Percentiles rank a stretch among this genome's conserved stretches.
Evolutionary conservation across 1,284 basidiomycete genomes (phyloP).

Genomic region (Bondarzewia mesenterica): DNA sequence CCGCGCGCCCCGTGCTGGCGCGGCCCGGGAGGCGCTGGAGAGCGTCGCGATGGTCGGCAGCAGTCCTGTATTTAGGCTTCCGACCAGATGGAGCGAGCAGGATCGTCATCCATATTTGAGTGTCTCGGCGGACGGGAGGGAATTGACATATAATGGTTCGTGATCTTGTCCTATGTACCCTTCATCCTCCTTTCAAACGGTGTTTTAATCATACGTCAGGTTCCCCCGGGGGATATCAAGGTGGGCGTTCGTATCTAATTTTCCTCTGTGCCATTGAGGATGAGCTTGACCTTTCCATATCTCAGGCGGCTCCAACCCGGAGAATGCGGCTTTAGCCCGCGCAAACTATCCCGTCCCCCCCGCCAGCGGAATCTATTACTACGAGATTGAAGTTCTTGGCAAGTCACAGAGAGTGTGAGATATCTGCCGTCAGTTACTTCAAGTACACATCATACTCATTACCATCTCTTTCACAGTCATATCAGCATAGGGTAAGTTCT

Average conservation of each 20-base stretch:
- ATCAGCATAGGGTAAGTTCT: conserved; percentile 63
- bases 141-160: conserved; percentile 59
- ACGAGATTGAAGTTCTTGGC: conserved; percentile 74
- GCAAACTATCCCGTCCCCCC: conserved; percentile 70
- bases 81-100: conserved; percentile 72
- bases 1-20: conserved; percentile 17
- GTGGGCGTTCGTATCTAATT: conserved; percentile 1
- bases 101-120: conserved; percentile 51
- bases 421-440: conserved; percentile 4
- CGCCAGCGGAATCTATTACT: conserved; percentile 86
- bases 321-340: conserved; percentile 76
- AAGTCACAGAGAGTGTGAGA: conserved; percentile 74
- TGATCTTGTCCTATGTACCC: conserved; percentile 3
- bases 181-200: too few species aligned
- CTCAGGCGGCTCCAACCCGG: conserved; percentile 41
- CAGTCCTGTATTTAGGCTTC: conserved; percentile 49
- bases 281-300: background rate
- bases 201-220: too few species aligned
- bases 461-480: conserved; percentile 36
- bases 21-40: conserved; percentile 14
- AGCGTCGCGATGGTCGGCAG: conserved; percentile 16
- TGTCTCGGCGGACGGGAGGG: conserved; percentile 62
- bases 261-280: background rate
- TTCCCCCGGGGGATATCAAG: conserved; percentile 8
- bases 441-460: conserved; percentile 9